Percentiles rank a stretch among this genome's conserved stretches.
These are phyloP conservation scores for Bryum argenteum DNA, from an alignment of 225 moss, liverwort and hornwort species.

Conservation along the genomic window DNA sequence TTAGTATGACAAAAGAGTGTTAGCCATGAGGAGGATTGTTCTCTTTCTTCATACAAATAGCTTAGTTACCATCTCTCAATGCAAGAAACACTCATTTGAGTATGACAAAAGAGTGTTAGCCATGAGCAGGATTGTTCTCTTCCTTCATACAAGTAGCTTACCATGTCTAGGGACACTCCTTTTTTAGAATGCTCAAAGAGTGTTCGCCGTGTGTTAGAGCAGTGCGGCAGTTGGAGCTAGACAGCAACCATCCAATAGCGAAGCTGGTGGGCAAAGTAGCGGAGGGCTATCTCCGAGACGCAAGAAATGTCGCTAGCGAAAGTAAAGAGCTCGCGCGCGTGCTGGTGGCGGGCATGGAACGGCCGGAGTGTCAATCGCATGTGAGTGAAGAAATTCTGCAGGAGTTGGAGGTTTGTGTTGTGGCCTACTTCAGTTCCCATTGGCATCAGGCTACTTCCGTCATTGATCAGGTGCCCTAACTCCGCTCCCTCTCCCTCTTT, in stretches of 20 bases:
- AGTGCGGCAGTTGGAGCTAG: conserved; percentile 61
- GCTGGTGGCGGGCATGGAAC: conserved; percentile 40
- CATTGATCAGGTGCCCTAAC: conserved; percentile 45
- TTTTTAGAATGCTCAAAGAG: too few relatives aligned
- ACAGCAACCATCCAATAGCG: conserved; percentile 29
- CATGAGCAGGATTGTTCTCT: too few relatives aligned
- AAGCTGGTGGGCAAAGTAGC: conserved; percentile 50
- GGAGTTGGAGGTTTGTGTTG: conserved; percentile 57
- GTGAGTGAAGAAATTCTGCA: conserved; percentile 49
- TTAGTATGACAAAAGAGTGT: too few relatives aligned
- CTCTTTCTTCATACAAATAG: too few relatives aligned
- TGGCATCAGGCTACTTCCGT: conserved; percentile 48
- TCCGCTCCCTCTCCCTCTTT: neutral
- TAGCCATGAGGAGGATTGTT: too few relatives aligned
- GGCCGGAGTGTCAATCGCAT: conserved; percentile 28
- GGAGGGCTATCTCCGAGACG: conserved; percentile 54
- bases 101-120: too few relatives aligned
- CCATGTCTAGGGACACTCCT: too few relatives aligned
- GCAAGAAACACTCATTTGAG: too few relatives aligned
- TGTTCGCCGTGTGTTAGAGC: neutral
- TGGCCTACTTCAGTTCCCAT: conserved; percentile 61
- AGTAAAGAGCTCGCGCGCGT: conserved; percentile 49
- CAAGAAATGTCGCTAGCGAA: conserved; percentile 36
- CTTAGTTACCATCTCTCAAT: too few relatives aligned
- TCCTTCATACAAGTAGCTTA: too few relatives aligned